Evolutionary conservation across 441 rosid species (phyloP), one percentile per base, ranked within the genome.

Genomic region (Breynia disticha): DNA sequence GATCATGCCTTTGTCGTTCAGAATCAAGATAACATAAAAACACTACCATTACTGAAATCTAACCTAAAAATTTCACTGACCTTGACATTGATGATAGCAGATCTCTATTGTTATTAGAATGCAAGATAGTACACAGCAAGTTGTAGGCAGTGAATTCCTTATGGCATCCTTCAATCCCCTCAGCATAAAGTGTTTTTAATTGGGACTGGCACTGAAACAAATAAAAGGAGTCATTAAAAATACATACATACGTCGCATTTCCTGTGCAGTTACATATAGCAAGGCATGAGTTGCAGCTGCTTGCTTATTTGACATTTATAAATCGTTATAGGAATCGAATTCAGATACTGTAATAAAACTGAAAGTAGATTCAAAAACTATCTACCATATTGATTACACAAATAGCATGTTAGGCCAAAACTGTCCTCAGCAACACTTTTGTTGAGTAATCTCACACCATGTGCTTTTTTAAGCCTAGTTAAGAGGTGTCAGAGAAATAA

Each of bases 81-180:
- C 96, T 87, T 64, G 96, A 74, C 97, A 94, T 94, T 22, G 81
- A 82, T 51, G 97, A 85, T 49, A 85, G 65, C 43, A 94, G 86
- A 61, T 87, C 99, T 64, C 91, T 73, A 66, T 79, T 75, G 70
- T 87, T 90, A 69, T 77, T 83, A 13, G 96, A 85, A 76, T 90
- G 97, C 80, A 94, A 67, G 46, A 87, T 85, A 62, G 82, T 87
- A 76, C 90, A 82, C 43, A 94, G 97, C 48, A 90, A 72, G 74
- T 78, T 72, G 74, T 94, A 94, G 20, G 99, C 99, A 68, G 96
- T 75, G 73, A 94, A 94, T 75, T 94, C 97, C 84, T 79, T 66
- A 60, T 71, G 71, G 72, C 94, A 85, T 55, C 97, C 99, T 66
- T 81, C 86, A 60, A 90, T 87, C 61, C 96, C 97, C 73, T 87